A percentile compares a stretch with the other conserved stretches of the same genome.
These are phyloP conservation scores for Pichia sp. DNA, from an alignment of 1,139 yeast genomes.

Conservation along the genomic window DNA sequence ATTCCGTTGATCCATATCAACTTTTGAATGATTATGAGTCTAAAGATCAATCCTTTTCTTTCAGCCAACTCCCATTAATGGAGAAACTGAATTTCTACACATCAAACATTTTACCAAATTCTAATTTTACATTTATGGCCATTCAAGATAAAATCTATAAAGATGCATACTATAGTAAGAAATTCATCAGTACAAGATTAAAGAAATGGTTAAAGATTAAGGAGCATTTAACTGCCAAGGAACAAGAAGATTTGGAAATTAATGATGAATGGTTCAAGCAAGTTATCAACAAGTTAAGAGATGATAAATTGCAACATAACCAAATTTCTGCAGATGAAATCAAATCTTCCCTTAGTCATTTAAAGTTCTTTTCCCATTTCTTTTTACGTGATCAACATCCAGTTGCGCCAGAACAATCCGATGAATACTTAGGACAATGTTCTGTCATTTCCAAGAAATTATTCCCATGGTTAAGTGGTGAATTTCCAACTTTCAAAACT, in stretches of 20 bases:
- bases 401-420: not conserved
- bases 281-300: conserved; percentile 20
- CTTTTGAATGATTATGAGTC: conserved; percentile 16
- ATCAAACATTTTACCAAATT: conserved; percentile 20
- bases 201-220: conserved; percentile 29
- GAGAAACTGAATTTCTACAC: conserved; percentile 24
- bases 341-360: conserved; percentile 24
- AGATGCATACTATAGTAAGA: conserved; percentile 29
- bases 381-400: conserved; percentile 20
- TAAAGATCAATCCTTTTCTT: conserved; percentile 21
- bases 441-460: conserved; percentile 11
- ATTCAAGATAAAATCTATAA: conserved; percentile 29
- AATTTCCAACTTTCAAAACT: conserved; percentile 26
- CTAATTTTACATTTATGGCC: conserved; percentile 26
- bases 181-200: conserved; percentile 27
- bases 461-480: conserved; percentile 31
- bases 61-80: conserved; percentile 11
- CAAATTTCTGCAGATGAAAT: conserved; percentile 26
- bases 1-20: conserved; percentile 24
- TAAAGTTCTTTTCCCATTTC: conserved; percentile 26
- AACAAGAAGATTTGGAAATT: conserved; percentile 22
- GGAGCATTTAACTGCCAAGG: conserved; percentile 23
- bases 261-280: conserved; percentile 25
- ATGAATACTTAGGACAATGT: conserved; percentile 5
- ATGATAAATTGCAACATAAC: conserved; percentile 25